Evolutionary conservation across 352 stramenopile genomes (phyloP).

Genomic region (Phytophthora rubi): DNA sequence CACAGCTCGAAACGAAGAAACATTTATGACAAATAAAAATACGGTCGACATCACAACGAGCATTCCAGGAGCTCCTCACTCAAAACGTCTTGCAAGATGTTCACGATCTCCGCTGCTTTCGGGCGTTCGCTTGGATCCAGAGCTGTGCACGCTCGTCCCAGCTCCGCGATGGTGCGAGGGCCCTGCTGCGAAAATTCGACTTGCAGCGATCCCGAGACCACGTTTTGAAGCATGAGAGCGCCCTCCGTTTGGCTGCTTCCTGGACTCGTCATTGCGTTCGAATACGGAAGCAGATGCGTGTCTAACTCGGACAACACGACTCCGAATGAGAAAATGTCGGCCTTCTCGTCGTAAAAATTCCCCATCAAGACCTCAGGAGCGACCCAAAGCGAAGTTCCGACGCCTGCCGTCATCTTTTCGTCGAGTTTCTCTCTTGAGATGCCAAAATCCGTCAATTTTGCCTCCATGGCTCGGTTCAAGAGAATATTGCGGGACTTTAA

Average conservation of each 20-base stretch:
- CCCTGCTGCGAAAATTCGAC: background rate
- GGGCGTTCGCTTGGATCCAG: background rate
- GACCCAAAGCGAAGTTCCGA: background rate
- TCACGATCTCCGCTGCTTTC: background rate
- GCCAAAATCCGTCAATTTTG: background rate
- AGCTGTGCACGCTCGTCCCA: background rate
- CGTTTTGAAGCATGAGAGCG: background rate
- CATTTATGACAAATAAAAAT: conserved; percentile 6
- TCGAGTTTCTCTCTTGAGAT: background rate
- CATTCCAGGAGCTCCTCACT: background rate
- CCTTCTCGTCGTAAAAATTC: background rate
- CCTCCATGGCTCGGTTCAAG: background rate
- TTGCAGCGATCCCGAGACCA: background rate
- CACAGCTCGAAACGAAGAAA: conserved; percentile 17
- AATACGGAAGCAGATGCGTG: background rate
- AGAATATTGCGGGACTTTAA: background rate
- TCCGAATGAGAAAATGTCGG: background rate
- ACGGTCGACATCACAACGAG: background rate
- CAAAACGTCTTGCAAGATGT: background rate
- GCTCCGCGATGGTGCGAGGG: background rate
- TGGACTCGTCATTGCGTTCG: background rate
- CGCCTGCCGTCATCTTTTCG: background rate
- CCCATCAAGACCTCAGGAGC: background rate
- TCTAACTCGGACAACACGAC: background rate
- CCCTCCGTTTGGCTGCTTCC: background rate